Base-by-base conservation (phyloP, 192 early-diverging fungal species). In the Diversispora epigaea region DNA sequence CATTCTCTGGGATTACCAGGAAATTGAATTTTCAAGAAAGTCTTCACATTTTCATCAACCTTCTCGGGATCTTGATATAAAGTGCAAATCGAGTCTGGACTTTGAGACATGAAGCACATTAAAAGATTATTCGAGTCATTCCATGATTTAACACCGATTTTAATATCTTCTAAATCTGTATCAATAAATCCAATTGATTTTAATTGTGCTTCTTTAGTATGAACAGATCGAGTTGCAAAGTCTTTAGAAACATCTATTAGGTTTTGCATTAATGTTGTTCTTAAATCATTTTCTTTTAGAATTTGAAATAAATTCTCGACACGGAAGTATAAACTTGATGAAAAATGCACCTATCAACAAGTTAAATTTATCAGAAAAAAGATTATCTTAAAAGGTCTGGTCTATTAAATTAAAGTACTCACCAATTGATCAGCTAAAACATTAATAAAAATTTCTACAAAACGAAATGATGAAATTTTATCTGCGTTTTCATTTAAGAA, bases 71-170 rank as follows among this genome's bases (percentile, higher is more conserved):
- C 75, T 22, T 67, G 67, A 71, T 76, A 76, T 14, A 76, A 11
- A 43, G 75, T 40, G 17, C 75, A 70, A 40, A 76, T 76, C 0
- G 75, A 66, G 22, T 76, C 75, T 19, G 75, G 75, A 17, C n/a
- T 71, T 56, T 76, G 75, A 2, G 75, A 76, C 55, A 70, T 25
- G n/a, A 76, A 76, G 19, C 72, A 73, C 10, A 76, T 46, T 12
- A 76, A 56, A n/a, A 72, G 58, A 41, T 76, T 52, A 12, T 76
- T 76, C 3, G 75, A 76, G 56, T 71, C 75, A 44, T 66, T 56
- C 75, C 75, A 76, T 41, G 57, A 40, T 32, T 32, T 32, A 32
- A 32, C 2, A 2, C 2, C 25, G 2, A 32, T 32, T 32, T 32
- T 32, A 32, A 32, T 32, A 2, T 32, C 25, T 32, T 32, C 25